phyloP scores from a whole-genome alignment of 495 filamentous ascomycete genomes.

The Ramalina peruviana region DNA sequence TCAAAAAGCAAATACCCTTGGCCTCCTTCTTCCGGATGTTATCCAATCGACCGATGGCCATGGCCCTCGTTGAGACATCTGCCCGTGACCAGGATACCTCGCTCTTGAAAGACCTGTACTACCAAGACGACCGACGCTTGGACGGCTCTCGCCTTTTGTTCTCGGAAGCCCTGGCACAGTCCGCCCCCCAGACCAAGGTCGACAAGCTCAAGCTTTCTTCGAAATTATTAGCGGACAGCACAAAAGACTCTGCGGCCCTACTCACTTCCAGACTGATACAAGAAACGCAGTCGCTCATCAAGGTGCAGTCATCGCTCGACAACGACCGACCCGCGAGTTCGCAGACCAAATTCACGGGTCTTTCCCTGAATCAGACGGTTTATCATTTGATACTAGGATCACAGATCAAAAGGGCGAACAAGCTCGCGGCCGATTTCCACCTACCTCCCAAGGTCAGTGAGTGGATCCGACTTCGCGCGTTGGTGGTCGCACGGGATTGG shows the following conservation, averaged over 20 bases:
- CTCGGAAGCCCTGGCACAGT: slow-evolving; percentile 58
- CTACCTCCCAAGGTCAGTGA: slow-evolving; percentile 77
- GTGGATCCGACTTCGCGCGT: slow-evolving; percentile 81
- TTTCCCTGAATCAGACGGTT: slow-evolving; percentile 81
- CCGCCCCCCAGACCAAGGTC: slow-evolving; percentile 42
- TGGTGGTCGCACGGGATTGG: slow-evolving; percentile 84
- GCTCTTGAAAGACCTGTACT: slow-evolving; percentile 88
- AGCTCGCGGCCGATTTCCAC: slow-evolving; percentile 82
- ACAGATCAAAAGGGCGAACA: slow-evolving; percentile 66
- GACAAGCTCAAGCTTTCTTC: slow-evolving; percentile 80
- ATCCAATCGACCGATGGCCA: slow-evolving; percentile 72
- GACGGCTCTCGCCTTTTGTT: slow-evolving; percentile 83
- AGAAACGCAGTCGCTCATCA: slow-evolving; percentile 66
- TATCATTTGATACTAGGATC: slow-evolving; percentile 65
- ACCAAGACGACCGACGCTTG: slow-evolving; percentile 86
- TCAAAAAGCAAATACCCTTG: slow-evolving; percentile 83
- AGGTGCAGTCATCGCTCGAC: slow-evolving; percentile 71
- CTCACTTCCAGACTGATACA: slow-evolving; percentile 63
- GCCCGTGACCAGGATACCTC: slow-evolving; percentile 65
- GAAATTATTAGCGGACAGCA: slow-evolving; percentile 61
- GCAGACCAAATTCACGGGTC: slow-evolving; percentile 54
- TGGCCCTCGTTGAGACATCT: slow-evolving; percentile 75
- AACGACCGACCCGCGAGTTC: slow-evolving; percentile 50
- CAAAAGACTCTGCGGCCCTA: slow-evolving; percentile 52
- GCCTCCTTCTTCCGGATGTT: slow-evolving; percentile 88